phyloP scores from a whole-genome alignment of 2,329 filamentous ascomycete species.

The Paecilomyces niveus region DNA sequence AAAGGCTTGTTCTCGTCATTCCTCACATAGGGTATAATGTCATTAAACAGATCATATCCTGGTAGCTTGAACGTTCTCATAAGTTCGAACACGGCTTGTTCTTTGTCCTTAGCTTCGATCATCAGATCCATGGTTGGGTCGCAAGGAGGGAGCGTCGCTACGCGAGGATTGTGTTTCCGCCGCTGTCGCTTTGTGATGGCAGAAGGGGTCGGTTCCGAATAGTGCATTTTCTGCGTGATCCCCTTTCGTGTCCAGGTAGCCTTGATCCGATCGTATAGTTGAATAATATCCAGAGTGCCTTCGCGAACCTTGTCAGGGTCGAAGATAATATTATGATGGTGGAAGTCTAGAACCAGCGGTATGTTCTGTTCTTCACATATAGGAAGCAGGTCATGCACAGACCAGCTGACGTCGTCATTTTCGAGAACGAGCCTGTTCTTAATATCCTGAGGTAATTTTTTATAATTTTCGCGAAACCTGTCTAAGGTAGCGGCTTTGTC shows the following conservation, averaged over 20 bases:
- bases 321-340: conserved; percentile 94
- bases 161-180: conserved; percentile 77
- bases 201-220: conserved; percentile 71
- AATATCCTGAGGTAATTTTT: conserved; percentile 56
- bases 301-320: conserved; percentile 66
- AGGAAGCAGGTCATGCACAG: conserved; percentile 83
- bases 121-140: conserved; percentile 84
- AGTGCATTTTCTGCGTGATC: conserved; percentile 95
- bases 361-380: conserved; percentile 93
- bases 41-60: conserved; percentile 66
- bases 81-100: conserved; percentile 89
- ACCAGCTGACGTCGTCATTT: conserved; percentile 90
- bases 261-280: conserved; percentile 67
- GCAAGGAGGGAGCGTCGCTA: conserved; percentile 75
- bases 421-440: conserved; percentile 81
- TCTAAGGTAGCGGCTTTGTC: conserved; percentile 74
- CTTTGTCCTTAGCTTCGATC: conserved; percentile 98
- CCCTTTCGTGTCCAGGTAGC: conserved; percentile 77
- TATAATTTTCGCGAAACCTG: conserved; percentile 71
- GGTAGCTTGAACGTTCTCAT: conserved; percentile 84
- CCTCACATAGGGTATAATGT: conserved; percentile 69
- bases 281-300: conserved; percentile 73
- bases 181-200: conserved; percentile 72
- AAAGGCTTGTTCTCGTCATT: conserved; percentile 63
- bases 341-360: conserved; percentile 83